These are phyloP conservation scores for Berberis thunbergii DNA, from an alignment of 164 flowering plant genomes.

Conservation along the genomic window DNA sequence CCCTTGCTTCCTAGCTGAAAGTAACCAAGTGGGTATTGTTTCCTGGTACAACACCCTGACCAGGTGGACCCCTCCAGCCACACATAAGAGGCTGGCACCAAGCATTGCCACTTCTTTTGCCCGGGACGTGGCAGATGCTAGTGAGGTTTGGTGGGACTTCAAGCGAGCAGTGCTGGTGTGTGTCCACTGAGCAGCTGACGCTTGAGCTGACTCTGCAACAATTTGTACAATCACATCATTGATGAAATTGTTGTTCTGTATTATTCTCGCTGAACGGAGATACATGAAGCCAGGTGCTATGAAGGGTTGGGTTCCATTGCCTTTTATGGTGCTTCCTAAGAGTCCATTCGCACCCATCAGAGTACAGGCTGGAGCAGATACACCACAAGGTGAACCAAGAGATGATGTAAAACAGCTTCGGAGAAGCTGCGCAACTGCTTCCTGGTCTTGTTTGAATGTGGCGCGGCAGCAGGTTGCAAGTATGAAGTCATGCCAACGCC, in stretches of 20 bases:
- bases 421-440: constrained; percentile 69
- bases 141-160: constrained; percentile 50
- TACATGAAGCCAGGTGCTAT: constrained; percentile 78
- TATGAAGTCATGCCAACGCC: constrained; percentile 78
- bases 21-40: constrained; percentile 75
- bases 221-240: constrained; percentile 48
- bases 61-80: constrained; percentile 52
- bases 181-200: constrained; percentile 38
- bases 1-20: constrained; percentile 34
- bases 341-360: constrained; percentile 47
- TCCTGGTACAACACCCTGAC: constrained; percentile 58
- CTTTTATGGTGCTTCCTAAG: constrained; percentile 43
- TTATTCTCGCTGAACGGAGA: constrained; percentile 53
- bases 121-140: constrained; percentile 41
- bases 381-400: constrained; percentile 31
- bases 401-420: constrained; percentile 66
- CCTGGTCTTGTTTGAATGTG: constrained; percentile 55
- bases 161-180: constrained; percentile 21
- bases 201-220: constrained; percentile 41
- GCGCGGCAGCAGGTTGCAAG: constrained; percentile 55
- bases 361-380: constrained; percentile 13
- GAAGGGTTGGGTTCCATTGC: constrained; percentile 28
- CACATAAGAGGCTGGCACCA: constrained; percentile 67
- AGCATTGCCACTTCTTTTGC: constrained; percentile 64
- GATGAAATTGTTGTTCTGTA: constrained; percentile 40